Conservation (phyloP, 2,329 filamentous ascomycete species). For the Alternaria tenuissima region DNA sequence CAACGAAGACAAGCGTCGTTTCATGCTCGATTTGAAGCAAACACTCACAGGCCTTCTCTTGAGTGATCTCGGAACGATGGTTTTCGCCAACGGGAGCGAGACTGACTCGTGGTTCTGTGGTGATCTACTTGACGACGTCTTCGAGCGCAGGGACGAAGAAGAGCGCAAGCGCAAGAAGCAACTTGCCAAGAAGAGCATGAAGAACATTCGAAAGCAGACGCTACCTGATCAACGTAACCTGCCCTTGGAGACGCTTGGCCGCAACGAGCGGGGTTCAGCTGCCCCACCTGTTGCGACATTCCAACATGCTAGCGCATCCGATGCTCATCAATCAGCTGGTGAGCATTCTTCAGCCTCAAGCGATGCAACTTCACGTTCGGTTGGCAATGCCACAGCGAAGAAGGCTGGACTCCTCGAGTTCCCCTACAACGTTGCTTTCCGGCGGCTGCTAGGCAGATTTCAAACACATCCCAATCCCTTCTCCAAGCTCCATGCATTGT, state of each 20-base stretch:
- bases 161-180: constrained; percentile 51
- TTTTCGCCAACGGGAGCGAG: constrained; percentile 89
- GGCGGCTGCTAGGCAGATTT: constrained; percentile 82
- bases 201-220: constrained; percentile 61
- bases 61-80: constrained; percentile 86
- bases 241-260: constrained; percentile 55
- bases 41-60: constrained; percentile 83
- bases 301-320: constrained; percentile 52
- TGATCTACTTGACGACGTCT: constrained; percentile 61
- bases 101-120: constrained; percentile 86
- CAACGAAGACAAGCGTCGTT: constrained; percentile 77
- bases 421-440: constrained; percentile 81
- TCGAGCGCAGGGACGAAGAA: constrained; percentile 53
- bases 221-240: constrained; percentile 48
- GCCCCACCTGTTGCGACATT: constrained; percentile 54
- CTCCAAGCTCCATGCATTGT: constrained; percentile 81
- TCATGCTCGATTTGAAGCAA: constrained; percentile 79
- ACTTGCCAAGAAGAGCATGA: constrained; percentile 63
- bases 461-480: constrained; percentile 89
- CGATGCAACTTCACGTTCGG: constrained; percentile 54
- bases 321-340: constrained; percentile 53
- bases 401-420: constrained; percentile 66
- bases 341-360: constrained; percentile 57
- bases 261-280: constrained; percentile 51
- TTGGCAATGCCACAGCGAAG: constrained; percentile 53